Evolutionary conservation across 2,329 filamentous ascomycete species (phyloP).

Genomic region (Pseudocercospora fijiensis): DNA sequence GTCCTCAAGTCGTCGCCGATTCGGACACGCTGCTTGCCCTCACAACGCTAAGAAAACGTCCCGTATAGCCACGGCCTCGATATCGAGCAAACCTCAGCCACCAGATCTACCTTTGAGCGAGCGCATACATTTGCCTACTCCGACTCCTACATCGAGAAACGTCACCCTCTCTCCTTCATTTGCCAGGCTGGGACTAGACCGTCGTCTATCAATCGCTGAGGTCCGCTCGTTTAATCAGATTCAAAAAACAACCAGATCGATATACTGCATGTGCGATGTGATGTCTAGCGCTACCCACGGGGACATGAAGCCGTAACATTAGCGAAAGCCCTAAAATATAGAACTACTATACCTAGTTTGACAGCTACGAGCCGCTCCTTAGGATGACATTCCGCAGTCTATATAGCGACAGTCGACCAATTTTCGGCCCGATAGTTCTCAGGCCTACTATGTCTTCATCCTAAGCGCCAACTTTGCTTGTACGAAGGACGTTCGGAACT

Average conservation of each 20-base stretch:
- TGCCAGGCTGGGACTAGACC: background rate
- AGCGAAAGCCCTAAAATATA: background rate
- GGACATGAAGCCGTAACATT: background rate
- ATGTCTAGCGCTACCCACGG: background rate
- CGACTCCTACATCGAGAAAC: background rate
- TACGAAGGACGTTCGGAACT: background rate
- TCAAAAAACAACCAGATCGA: slow-evolving; percentile 4
- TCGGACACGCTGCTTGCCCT: background rate
- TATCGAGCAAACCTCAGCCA: background rate
- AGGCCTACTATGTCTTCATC: background rate
- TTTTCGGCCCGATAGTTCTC: background rate
- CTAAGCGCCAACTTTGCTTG: background rate
- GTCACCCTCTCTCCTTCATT: background rate
- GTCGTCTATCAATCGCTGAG: background rate
- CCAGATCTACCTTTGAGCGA: background rate
- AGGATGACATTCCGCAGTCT: background rate
- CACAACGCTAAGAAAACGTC: background rate
- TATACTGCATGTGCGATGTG: background rate
- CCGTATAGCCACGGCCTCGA: background rate
- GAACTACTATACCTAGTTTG: background rate
- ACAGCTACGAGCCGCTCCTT: background rate
- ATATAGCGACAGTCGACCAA: background rate
- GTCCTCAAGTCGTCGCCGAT: background rate
- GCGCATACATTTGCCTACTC: background rate
- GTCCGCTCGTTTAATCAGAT: background rate